A percentile compares a stretch with the other conserved stretches of the same genome.
Evolutionary conservation across 2,329 filamentous ascomycete species (phyloP).

Genomic region (Cladobotryum mycophilum): DNA sequence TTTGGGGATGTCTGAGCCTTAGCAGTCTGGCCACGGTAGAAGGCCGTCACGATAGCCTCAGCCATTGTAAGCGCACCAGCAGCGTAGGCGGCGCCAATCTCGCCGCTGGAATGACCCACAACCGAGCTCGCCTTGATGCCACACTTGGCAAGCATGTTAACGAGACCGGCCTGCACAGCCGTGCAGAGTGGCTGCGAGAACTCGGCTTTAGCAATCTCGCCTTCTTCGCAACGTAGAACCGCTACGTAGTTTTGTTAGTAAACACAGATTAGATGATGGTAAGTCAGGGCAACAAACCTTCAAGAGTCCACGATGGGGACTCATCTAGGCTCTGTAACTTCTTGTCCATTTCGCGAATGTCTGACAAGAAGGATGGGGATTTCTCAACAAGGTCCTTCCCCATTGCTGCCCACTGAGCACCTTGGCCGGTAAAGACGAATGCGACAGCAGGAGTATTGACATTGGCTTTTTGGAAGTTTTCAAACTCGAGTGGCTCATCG

Average conservation of each 20-base stretch:
- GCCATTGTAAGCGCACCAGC: constrained; percentile 5
- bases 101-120: constrained; percentile 7
- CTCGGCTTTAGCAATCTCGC: neutral
- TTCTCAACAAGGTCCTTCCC: constrained; percentile 13
- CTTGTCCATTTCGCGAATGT: neutral
- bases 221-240: constrained; percentile 13
- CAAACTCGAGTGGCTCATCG: neutral
- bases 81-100: constrained; percentile 20
- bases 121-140: neutral
- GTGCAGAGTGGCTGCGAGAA: constrained; percentile 5
- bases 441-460: neutral
- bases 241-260: too few species aligned
- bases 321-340: neutral
- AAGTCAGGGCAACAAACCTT: neutral
- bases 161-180: constrained; percentile 3
- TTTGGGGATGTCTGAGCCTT: neutral
- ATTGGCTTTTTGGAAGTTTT: neutral
- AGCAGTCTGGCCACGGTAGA: constrained; percentile 2
- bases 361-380: neutral
- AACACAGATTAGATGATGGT: too few species aligned
- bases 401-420: constrained; percentile 29
- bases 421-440: constrained; percentile 29
- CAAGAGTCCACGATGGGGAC: constrained; percentile 3
- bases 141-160: neutral
- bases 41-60: constrained; percentile 3